Base-by-base conservation (phyloP, 345 rosid genomes). In the Populus simonii region DNA sequence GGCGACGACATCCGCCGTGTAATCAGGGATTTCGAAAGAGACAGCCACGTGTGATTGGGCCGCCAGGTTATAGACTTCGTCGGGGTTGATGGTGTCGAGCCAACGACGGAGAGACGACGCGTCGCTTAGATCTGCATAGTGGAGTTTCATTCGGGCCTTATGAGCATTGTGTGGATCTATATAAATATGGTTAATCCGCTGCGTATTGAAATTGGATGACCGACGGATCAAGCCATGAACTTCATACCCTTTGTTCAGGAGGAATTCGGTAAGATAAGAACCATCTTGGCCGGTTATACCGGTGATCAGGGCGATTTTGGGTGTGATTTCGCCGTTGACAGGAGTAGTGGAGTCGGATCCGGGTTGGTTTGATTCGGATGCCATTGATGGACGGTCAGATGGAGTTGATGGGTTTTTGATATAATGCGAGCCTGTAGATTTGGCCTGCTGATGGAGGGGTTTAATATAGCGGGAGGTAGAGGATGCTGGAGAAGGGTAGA, bases 251-350 rank as follows among this genome's bases (percentile, higher is more conserved):
- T 92, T 93, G 62, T 78, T 57, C 73, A 95, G 96, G 45, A 95
- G 89, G 80, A 95, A 90, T 76, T 95, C 94, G 0, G 99, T 92
- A 33, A 95, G 91, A 84, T 95, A 95, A 1, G 99, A 95, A 13
- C 99, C 99, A 61, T 95, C 99, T 61, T 95, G 99, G 7, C 99
- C 98, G 16, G 99, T 95, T 71, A 95, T 93, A 15, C 99, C 99
- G 29, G 99, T 91, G 79, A 95, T 86, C 29, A 95, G 80, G 38
- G 99, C 99, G 66, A 90, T 73, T 82, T 85, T 93, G 63, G 62
- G 77, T n/a, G 71, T 75, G 8, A 29, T 70, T 2, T 77, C 88
- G 43, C 85, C 92, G 43, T 85, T 86, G 7, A 1, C 72, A 36
- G 72, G 0, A 35, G 73, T 45, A 62, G 55, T 62, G 67, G 85